These are phyloP conservation scores for Microsporum audouinii DNA, from an alignment of 2,329 filamentous ascomycete genomes.

Conservation along the genomic window DNA sequence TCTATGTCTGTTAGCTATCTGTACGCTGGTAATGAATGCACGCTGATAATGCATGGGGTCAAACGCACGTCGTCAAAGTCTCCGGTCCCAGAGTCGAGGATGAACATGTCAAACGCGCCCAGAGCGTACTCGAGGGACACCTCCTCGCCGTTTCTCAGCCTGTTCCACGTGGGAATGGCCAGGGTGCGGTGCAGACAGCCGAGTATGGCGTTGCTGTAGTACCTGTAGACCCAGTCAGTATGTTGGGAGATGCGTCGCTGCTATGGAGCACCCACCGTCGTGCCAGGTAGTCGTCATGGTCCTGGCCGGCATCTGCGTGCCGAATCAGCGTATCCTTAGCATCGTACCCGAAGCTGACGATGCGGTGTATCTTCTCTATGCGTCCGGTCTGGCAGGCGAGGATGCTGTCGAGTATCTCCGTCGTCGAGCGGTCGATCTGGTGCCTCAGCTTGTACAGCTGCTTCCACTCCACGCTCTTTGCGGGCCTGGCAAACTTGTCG, in stretches of 20 bases:
- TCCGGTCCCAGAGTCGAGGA: conserved; percentile 59
- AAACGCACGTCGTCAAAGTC: conserved; percentile 58
- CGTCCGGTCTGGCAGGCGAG: conserved; percentile 59
- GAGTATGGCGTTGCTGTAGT: conserved; percentile 63
- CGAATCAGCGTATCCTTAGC: conserved; percentile 71
- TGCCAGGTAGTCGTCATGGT: conserved; percentile 62
- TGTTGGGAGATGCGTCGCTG: background rate
- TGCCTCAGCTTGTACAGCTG: conserved; percentile 49
- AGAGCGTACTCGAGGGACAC: conserved; percentile 61
- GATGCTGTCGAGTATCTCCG: conserved; percentile 52
- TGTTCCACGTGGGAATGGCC: conserved; percentile 66
- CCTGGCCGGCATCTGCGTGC: conserved; percentile 50
- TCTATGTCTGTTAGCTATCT: conserved; percentile 32
- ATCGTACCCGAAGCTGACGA: conserved; percentile 68
- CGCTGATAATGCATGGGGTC: background rate
- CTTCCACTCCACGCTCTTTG: conserved; percentile 62
- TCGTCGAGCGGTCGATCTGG: conserved; percentile 42
- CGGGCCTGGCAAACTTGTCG: conserved; percentile 43
- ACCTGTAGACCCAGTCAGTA: conserved; percentile 37
- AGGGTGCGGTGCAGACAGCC: conserved; percentile 69
- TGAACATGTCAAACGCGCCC: conserved; percentile 80
- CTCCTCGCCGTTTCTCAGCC: conserved; percentile 40
- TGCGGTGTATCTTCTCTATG: conserved; percentile 55
- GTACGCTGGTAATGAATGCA: background rate
- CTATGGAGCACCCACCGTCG: conserved; percentile 22